Base-by-base conservation (phyloP, 805 yeast species). In the Tetrapisispora taiwanensis region DNA sequence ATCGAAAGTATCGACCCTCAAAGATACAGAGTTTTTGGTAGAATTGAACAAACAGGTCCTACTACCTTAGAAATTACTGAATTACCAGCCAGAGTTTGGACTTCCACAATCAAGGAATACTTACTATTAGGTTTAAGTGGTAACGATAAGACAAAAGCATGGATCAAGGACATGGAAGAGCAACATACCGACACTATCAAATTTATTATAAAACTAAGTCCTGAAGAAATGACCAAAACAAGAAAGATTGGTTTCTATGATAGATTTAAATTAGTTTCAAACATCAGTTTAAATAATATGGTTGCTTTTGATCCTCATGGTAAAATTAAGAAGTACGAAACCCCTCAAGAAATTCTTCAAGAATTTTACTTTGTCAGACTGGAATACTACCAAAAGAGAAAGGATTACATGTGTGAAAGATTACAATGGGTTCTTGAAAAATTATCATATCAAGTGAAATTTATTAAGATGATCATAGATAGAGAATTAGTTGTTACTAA, bases 111-210 rank as follows among this genome's bases (percentile, higher is more conserved):
- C 74, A 92, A 90, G 63, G 96, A 89, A 58, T 85, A 75, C 53
- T 68, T 92, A 52, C 66, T 85, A 48, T 74, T 76, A 44, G 94
- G 89, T 20, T 67, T 86, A 50, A 69, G 76, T 36, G 89, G 89
- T n/a, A 74, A 70, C 43, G 95, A 88, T 30, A 87, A 82, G 56
- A 68, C 64, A 15, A 72, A 72, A 46, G 77, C 88, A 20, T 90
- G 97, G 95, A 87, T 90, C 48, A 89, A 86, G 53, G 97, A 90
- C 63, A 77, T 89, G 80, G 87, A 82, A 52, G 98, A 92, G 59
- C 95, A 90, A 61, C 98, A 92, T 63, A 84, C 87, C 15, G 71
- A 78, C 46, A 82, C 80, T 34, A 80, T 92, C 50, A 77, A 80
- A 48, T 92, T 92, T 56, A 78, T 85, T 24, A 76, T 92, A 26